Conservation (phyloP, 2,329 filamentous ascomycete species). For the Colletotrichum limetticola region DNA sequence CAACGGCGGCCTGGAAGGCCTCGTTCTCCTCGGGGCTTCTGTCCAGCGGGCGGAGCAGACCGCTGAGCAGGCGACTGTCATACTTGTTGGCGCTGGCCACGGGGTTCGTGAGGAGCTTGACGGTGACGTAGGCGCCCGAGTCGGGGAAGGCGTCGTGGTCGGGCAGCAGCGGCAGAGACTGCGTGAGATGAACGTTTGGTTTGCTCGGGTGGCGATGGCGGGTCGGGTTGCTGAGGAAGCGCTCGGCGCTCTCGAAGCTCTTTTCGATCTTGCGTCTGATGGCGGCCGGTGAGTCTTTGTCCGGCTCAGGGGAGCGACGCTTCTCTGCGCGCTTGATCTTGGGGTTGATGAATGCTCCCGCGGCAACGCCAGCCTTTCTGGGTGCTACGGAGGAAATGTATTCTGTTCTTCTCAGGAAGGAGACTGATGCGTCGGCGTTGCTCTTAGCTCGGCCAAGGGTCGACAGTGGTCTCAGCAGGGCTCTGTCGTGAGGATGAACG, state of each 20-base stretch:
- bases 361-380: conserved; percentile 63
- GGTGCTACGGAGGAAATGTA: conserved; percentile 79
- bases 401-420: conserved; percentile 94
- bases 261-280: conserved; percentile 76
- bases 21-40: conserved; percentile 64
- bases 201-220: conserved; percentile 67
- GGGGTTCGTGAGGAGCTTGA: conserved; percentile 76
- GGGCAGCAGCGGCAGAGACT: conserved; percentile 70
- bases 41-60: conserved; percentile 70
- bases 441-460: conserved; percentile 86
- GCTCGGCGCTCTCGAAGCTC: conserved; percentile 66
- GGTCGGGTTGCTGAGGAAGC: conserved; percentile 63
- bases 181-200: conserved; percentile 58
- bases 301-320: conserved; percentile 66
- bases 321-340: conserved; percentile 51
- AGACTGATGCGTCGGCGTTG: conserved; percentile 77
- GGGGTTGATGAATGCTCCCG: conserved; percentile 44
- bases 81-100: conserved; percentile 64
- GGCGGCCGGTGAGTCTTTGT: conserved; percentile 71
- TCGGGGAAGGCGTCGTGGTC: conserved; percentile 77
- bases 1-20: conserved; percentile 60
- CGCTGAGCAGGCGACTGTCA: conserved; percentile 70
- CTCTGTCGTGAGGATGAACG: conserved; percentile 85
- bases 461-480: conserved; percentile 84
- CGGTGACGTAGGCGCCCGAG: conserved; percentile 74